phyloP scores from a whole-genome alignment of 2,329 filamentous ascomycete genomes.

The Phialophora expanda region DNA sequence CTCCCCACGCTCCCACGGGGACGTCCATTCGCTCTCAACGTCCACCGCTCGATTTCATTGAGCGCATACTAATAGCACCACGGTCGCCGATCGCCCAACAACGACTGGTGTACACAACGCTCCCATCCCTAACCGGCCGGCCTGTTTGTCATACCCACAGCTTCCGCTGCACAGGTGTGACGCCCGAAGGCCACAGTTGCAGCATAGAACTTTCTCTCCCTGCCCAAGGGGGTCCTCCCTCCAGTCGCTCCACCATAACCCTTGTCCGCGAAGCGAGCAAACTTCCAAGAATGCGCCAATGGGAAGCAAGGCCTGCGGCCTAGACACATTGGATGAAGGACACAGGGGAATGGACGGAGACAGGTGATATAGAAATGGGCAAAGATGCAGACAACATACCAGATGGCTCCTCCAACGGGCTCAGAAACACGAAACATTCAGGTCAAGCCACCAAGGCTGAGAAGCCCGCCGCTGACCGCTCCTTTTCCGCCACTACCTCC shows the following conservation, averaged over 20 bases:
- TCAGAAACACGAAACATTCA: constrained; percentile 18
- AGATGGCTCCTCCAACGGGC: not conserved
- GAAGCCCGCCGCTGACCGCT: constrained; percentile 16
- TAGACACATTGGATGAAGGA: constrained; percentile 21
- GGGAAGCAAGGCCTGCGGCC: constrained; percentile 11
- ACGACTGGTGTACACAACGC: not conserved
- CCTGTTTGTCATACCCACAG: constrained; percentile 2
- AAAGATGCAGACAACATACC: constrained; percentile 14
- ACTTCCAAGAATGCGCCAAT: constrained; percentile 30
- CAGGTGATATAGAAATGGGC: constrained; percentile 20
- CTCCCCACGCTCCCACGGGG: constrained; percentile 1
- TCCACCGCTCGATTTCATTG: not conserved
- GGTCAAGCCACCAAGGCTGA: constrained; percentile 23
- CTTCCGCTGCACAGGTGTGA: not conserved
- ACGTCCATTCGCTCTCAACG: not conserved
- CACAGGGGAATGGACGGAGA: constrained; percentile 23
- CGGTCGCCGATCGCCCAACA: not conserved
- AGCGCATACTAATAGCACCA: not conserved
- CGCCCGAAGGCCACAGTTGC: not conserved
- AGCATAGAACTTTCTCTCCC: constrained; percentile 7
- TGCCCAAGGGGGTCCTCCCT: not conserved
- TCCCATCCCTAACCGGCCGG: not conserved
- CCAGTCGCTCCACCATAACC: not conserved
- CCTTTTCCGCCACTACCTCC: constrained; percentile 9
- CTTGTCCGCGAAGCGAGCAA: constrained; percentile 9